Evolutionary conservation across 176 grass and related monocot species (phyloP), one percentile per base, ranked within the genome.

Genomic region (Phyllostachys edulis): DNA sequence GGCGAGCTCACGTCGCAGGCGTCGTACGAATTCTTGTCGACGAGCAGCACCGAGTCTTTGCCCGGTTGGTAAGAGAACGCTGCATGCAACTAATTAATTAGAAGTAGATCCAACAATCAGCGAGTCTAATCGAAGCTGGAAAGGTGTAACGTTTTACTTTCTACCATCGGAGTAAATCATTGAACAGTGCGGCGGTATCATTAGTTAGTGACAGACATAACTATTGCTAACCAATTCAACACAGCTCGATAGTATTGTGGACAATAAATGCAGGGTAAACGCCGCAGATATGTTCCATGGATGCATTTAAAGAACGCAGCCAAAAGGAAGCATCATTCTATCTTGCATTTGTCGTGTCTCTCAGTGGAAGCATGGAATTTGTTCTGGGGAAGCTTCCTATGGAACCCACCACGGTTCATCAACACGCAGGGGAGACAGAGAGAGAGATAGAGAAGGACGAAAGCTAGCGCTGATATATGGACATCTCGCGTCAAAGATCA

Each of bases 1-100:
- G 79, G 79, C 46, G 87, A 71, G 32, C 10, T 52, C 20, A 60
- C 77, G 61, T 92, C 84, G 69, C 93, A 98, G 63, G 34, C 83
- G 20, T 90, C 92, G 85, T 94, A 94, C 55, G 91, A 45, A 3
- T 73, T 86, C 51, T 44, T 57, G 65, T 99, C 80, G 13, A 99
- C 93, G 18, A 96, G 27, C 7, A 96, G 86, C 79, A 99, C 96
- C 27, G 91, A 89, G 93, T 99, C 93, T 32, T 89, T 77, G 44
- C 94, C 86, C 12, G 93, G 24, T 15, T 73, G 80, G 86, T 99
- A 96, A 12, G 74, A 67, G 85, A 96, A 99, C 13, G 68, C 96
- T 99, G 83, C 63, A 60, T 2, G 20, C 51, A 37, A 6, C 8
- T 12, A 5, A 24, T 3, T 55, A 46, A 26, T 64, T 7, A 54